Base-by-base conservation (phyloP, 352 stramenopile species). In the Phytophthora boehmeriae region DNA sequence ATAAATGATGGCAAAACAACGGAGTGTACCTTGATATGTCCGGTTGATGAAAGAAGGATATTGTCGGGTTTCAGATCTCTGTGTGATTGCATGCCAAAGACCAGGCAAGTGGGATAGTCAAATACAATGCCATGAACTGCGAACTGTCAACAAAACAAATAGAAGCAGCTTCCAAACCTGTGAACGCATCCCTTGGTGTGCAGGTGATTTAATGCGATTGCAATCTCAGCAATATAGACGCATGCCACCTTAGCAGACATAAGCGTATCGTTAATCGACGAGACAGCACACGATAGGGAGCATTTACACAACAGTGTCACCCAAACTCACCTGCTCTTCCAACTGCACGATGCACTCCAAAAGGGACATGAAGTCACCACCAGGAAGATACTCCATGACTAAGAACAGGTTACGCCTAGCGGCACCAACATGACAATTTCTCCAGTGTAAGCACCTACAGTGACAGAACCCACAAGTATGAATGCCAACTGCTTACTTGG, bases 61-160 rank as follows among this genome's bases (percentile, higher is more conserved):
- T 97, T 97, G 59, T 97, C 89, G 27, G 89, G 89, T 45, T 97
- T 97, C 14, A 97, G 65, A 68, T 97, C 89, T 55, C 89, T 93
- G 48, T 41, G 44, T 28, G 38, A 60, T 35, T 36, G 19, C 34
- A 39, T 38, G 14, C 43, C 62, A 57, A 68, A 54, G 42, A 59
- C 8, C 28, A 63, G 23, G 52, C 52, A 51, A 42, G 39, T 44
- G 30, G 34, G 39, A 45, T 56, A 63, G 38, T 51, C 20, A 20
- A 30, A 30, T 20, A 56, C 11, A 13, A 51, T n/a, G n/a, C n/a
- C n/a, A 44, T 44, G n/a, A 30, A 49, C 16, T 27, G 11, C 20
- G 41, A 44, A 23, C 45, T 28, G 54, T 47, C 22, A 30, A 58
- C 51, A n/a, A 5, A 16, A 32, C 27, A 46, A 41, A 13, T n/a